Evolutionary conservation across 1,284 basidiomycete species (phyloP), one percentile per base, ranked within the genome.

Genomic region (Chalciporus sp.): DNA sequence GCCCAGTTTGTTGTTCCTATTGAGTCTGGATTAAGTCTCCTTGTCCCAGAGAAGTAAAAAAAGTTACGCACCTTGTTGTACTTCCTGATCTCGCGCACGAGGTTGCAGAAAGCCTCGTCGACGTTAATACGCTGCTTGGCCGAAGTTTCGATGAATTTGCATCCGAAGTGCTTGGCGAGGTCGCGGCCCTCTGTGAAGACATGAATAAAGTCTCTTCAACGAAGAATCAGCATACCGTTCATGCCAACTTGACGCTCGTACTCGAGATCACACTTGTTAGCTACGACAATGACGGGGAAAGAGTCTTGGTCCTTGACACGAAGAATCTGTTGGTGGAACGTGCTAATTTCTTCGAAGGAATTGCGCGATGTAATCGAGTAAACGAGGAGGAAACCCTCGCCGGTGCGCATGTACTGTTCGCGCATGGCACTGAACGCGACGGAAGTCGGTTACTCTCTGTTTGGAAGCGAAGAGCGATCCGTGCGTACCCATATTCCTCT

Each of bases 51-150:
- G 27, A 6, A 16, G 19, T 14, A 5, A 19, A 1, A 47, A 47
- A 44, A 33, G 14, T 14, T 14, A 33, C 40, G 39, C 40, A 79
- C 93, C 81, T 92, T 95, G 82, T 98, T 98, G 76, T 95, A 98
- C 71, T 90, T 89, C 64, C 97, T 83, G 66, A 99, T 99, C 74
- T 98, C 95, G 46, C 95, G 87, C 37, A 99, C 97, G 55, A 99
- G 88, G 61, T 93, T 91, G 69, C 85, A 89, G 78, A 99, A 99
- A n/a, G 95, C 94, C 76, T 99, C 96, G 67, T 99, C 97, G 50
- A 99, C 97, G 67, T 98, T 98, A 75, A 98, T 93, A 47, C 97
- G 84, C 69, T 97, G 93, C 79, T 99, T 99, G 51, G 97, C 97
- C 20, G 96, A 98, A 2, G 97, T 98, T 76, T 99, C 97, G 62